Base-by-base conservation (phyloP, 305 asterid species). In the Fraxinus velutina region DNA sequence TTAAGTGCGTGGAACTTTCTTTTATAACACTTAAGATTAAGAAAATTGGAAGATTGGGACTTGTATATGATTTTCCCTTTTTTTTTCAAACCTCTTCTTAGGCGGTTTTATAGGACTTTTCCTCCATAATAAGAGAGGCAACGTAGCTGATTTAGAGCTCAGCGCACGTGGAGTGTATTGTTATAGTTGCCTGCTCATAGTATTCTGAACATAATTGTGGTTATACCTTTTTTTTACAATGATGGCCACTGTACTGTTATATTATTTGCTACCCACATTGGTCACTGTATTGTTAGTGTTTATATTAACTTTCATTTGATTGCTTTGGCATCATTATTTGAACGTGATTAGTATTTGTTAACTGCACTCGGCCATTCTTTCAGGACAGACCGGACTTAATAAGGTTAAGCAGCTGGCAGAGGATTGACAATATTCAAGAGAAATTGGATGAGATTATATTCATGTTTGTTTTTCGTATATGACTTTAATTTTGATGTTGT, bases 311-410 rank as follows among this genome's bases (percentile, higher is more conserved):
- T 34, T 36, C 72, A 47, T 79, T 64, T 73, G 60, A n/a, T 36
- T 57, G 64, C 75, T 34, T 30, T 72, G 73, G 55, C 57, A 73
- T 76, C 5, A 37, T 50, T 84, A 3, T 21, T 2, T 55, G 32
- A 24, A 15, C 42, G 13, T 55, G 39, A 19, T 9, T 19, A n/a
- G 6, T 55, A 50, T 70, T 36, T 62, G 30, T 19, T 82, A 66
- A 73, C 73, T 76, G 39, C 71, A 57, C 39, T 79, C 76, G 50
- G 32, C 84, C 75, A 9, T 78, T 86, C 78, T 79, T 82, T 80
- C 85, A 81, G 87, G 82, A 70, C 86, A 47, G 76, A 17, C 85
- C 79, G 86, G 82, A 70, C 86, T 60, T 78, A 78, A 78, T 75
- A 71, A 39, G 85, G 64, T 76, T 77, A 75, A 79, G 87, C 82